Evolutionary conservation across 768 basidiomycete genomes (phyloP).

Genomic region (Lentinula raphanica): DNA sequence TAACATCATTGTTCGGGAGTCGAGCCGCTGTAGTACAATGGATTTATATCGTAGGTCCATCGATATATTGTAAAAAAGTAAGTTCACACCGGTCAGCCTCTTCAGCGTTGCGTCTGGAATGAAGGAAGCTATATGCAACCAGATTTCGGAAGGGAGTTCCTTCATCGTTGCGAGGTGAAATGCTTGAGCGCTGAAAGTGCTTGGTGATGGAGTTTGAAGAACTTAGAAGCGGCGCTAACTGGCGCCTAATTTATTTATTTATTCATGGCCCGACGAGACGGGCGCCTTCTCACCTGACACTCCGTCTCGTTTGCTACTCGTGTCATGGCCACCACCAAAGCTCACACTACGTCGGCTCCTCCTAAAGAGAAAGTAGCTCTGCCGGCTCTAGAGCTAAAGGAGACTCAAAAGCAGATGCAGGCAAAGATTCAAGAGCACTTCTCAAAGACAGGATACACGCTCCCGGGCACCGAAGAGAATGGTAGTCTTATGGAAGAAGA

Average conservation of each 20-base stretch:
- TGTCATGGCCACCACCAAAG: conserved; percentile 16
- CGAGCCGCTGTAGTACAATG: conserved; percentile 21
- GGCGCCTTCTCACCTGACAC: not conserved
- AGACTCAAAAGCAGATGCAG: conserved; percentile 44
- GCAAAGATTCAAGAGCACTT: conserved; percentile 59
- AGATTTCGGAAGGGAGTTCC: conserved; percentile 27
- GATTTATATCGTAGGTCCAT: conserved; percentile 24
- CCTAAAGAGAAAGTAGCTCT: not conserved
- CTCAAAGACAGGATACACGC: conserved; percentile 39
- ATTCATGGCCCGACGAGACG: not conserved
- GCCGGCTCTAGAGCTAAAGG: conserved; percentile 23
- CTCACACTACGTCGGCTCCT: conserved; percentile 22
- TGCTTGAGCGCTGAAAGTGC: no score
- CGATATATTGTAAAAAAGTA: conserved; percentile 26
- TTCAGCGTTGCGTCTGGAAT: conserved; percentile 22
- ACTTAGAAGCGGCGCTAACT: not conserved
- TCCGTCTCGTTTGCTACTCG: not conserved
- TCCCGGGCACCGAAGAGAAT: conserved; percentile 42
- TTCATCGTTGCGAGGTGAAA: not conserved
- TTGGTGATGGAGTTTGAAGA: no score
- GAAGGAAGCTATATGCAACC: conserved; percentile 25
- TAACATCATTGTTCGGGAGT: conserved; percentile 11
- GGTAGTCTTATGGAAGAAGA: conserved; percentile 56
- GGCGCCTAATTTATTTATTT: not conserved
- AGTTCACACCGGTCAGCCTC: conserved; percentile 24